These are phyloP conservation scores for Ceratobasidium sp. DNA, from an alignment of 1,284 basidiomycete species.

Conservation along the genomic window DNA sequence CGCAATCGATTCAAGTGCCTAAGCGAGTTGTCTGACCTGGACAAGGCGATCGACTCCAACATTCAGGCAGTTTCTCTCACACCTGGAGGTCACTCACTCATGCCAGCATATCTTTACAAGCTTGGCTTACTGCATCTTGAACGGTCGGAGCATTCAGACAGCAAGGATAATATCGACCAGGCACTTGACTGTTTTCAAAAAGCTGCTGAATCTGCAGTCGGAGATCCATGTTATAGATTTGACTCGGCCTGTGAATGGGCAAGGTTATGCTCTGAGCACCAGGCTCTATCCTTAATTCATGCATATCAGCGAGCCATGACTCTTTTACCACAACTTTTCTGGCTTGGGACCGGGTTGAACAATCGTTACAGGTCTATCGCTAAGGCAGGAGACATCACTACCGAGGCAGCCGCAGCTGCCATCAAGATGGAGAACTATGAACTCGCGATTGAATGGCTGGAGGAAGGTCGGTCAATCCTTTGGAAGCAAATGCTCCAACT, in stretches of 20 bases:
- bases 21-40: not conserved
- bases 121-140: not conserved
- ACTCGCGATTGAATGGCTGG: not conserved
- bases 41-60: not conserved
- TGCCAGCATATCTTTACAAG: not conserved
- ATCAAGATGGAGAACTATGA: not conserved
- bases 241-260: not conserved
- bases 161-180: not conserved
- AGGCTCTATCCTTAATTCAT: not conserved
- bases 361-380: not conserved
- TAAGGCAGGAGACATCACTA: not conserved
- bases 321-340: not conserved
- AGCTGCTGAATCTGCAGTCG: not conserved
- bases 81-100: not conserved
- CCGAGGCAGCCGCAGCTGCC: not conserved
- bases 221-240: not conserved
- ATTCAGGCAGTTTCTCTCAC: not conserved
- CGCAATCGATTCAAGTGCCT: not conserved
- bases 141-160: too few species aligned
- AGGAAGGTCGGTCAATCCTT: not conserved
- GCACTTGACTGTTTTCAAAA: not conserved
- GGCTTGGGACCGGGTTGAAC: not conserved
- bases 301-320: not conserved
- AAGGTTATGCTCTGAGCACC: not conserved
- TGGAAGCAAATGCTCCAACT: slow-evolving; percentile 3